Base-by-base conservation (phyloP, 768 basidiomycete species). In the Imleria badia region DNA sequence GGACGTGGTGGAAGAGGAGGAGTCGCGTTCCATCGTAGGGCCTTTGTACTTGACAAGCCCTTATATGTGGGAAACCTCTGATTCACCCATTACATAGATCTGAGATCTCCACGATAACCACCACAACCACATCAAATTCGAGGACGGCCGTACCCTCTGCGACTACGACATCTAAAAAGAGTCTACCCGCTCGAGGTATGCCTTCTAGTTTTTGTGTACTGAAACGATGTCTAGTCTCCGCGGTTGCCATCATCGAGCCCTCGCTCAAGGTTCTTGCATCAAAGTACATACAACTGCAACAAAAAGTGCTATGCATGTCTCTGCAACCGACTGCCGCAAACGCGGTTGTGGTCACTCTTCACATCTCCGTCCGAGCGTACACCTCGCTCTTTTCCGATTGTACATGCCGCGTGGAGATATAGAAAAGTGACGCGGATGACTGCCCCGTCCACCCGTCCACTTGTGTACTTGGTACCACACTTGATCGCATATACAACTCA, bases 281-380 rank as follows among this genome's bases (percentile, higher is more conserved):
- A 72, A 96, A 96, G 75, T n/a, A n/a, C n/a, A n/a, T 97, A 94
- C 86, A 98, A 98, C 80, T 98, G 94, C 74, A 93, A 97, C 78
- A 96, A 96, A 76, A 98, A 98, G 77, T 98, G 97, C 81, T 98
- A 98, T 75, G 97, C 97, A 42, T 96, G 97, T 66, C 96, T 98
- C 66, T 73, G 97, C 97, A 35, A 98, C 95, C 79, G 98, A 99
- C 85, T 98, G 97, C 87, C 83, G 96, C 73, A 96, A 96, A 81
- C 83, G 94, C 62, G 82, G 85, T 55, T 96, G 94, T 69, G 94
- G 94, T 19, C 91, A 91, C 75, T 91, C 89, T 44, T 87, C 85
- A 58, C 91, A 92, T 66, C 91, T 95, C 78, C 87, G 91, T 73
- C 91, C 91, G 91, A 92, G 60, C 72, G 90, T 85, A 12, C 29